These are phyloP conservation scores for Aspergillus calidoustus DNA, from an alignment of 2,329 filamentous ascomycete genomes.

Conservation along the genomic window DNA sequence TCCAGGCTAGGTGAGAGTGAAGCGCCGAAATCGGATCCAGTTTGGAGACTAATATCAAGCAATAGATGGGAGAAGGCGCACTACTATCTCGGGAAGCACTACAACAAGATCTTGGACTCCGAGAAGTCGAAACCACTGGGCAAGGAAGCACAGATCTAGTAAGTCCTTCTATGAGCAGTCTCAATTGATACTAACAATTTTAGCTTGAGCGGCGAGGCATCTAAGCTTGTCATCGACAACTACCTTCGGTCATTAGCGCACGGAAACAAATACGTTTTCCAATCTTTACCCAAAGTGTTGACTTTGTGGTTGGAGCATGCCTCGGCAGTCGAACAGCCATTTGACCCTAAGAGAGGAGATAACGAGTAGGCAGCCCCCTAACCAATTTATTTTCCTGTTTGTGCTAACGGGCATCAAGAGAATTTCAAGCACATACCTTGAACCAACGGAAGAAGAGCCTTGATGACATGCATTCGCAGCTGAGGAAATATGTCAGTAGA, in stretches of 20 bases:
- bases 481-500: conserved; percentile 75
- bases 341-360: conserved; percentile 56
- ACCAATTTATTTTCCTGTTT: not conserved
- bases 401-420: conserved; percentile 27
- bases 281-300: conserved; percentile 87
- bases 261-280: conserved; percentile 94
- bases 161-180: conserved; percentile 20
- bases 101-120: conserved; percentile 92
- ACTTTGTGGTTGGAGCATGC: conserved; percentile 95
- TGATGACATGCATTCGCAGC: conserved; percentile 70
- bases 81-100: conserved; percentile 95
- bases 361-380: conserved; percentile 41
- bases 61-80: conserved; percentile 93
- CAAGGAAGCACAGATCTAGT: conserved; percentile 76
- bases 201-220: conserved; percentile 75
- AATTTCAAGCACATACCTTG: conserved; percentile 53
- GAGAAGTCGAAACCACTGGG: conserved; percentile 77
- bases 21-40: not conserved
- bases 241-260: conserved; percentile 84
- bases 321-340: conserved; percentile 68
- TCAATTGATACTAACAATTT: conserved; percentile 32
- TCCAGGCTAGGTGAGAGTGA: conserved; percentile 39
- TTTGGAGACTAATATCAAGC: conserved; percentile 11
- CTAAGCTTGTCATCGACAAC: conserved; percentile 90
- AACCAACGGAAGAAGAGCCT: conserved; percentile 67